Percentiles rank a stretch among this genome's conserved stretches.
phyloP scores from a whole-genome alignment of 495 filamentous ascomycete species.

The Penicillium mononematosum region DNA sequence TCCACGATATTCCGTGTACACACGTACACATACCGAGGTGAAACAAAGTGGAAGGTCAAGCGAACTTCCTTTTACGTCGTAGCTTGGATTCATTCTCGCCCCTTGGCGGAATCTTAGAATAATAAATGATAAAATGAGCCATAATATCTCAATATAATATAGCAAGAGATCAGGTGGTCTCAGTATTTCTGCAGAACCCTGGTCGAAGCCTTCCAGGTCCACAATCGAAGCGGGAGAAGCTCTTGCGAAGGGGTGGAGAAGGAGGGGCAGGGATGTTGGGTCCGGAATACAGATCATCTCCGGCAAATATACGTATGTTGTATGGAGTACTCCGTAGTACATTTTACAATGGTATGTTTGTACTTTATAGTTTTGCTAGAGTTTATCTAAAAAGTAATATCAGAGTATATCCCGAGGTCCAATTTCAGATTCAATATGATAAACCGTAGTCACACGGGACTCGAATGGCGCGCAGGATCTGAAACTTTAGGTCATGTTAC shows the following conservation, averaged over 20 bases:
- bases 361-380: not conserved
- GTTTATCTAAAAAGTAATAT: not conserved
- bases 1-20: not conserved
- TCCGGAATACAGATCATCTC: constrained; percentile 15
- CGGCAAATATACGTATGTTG: constrained; percentile 1
- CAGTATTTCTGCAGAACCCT: constrained; percentile 35
- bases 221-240: constrained; percentile 53
- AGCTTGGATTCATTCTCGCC: constrained; percentile 16
- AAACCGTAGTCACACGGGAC: not conserved
- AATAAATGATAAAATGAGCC: not conserved
- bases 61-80: constrained; percentile 27
- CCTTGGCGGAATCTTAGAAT: constrained; percentile 6
- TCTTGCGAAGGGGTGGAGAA: constrained; percentile 37
- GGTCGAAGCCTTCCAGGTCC: constrained; percentile 43
- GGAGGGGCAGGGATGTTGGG: constrained; percentile 24
- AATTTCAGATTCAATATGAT: not conserved
- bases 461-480: constrained; percentile 7
- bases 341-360: not conserved
- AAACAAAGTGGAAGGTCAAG: constrained; percentile 30
- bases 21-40: constrained; percentile 13
- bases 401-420: not conserved
- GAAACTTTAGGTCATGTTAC: constrained; percentile 15
- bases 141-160: not conserved
- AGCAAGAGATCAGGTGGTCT: constrained; percentile 24
- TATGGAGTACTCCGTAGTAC: not conserved